Evolutionary conservation across 2,329 filamentous ascomycete species (phyloP), one percentile per base, ranked within the genome.

Genomic region (Aspergillus tubingensis): DNA sequence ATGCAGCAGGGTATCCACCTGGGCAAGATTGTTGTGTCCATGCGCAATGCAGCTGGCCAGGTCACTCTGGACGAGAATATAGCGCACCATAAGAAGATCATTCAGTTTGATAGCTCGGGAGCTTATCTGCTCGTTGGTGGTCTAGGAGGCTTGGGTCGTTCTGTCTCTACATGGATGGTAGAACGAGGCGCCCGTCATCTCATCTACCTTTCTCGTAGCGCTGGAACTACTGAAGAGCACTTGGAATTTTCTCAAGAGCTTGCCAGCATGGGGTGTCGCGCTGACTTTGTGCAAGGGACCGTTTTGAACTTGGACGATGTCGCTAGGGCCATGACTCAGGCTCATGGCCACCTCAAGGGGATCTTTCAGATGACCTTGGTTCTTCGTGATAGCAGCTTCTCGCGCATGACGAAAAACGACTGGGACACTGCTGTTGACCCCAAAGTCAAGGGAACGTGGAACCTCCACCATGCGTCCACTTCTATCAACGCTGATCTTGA

Each of bases 401-500:
- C 19, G 8, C n/a, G 8, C 15, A 75, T 79, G 71, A 67, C 58
- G 0, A 71, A 67, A 38, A 65, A 68, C 3, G 67, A 78, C 17
- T 78, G 72, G 65, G 64, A 58, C 1, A 62, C 59, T 0, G 69
- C 69, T 1, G 57, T 75, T 2, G 58, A 65, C 15, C 69, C 76
- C 5, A 81, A 80, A 61, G 67, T 72, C 2, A 3, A 60, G 2
- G 65, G 63, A 6, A 62, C 70, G 54, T 75, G 70, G 70, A 74
- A 71, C 36, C 65, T 73, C 2, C 72, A 77, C 50, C 10, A 55
- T 1, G 58, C 58, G 3, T 54, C 70, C 1, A 52, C 65, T 0
- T 11, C 30, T 6, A 62, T 27, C 2, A 11, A 19, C n/a, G 11
- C 11, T 2, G 19, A 66, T 1, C 68, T 81, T 2, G 78, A 81